These are phyloP conservation scores for Medicago arabica DNA, from an alignment of 306 rosid species.

Conservation along the genomic window DNA sequence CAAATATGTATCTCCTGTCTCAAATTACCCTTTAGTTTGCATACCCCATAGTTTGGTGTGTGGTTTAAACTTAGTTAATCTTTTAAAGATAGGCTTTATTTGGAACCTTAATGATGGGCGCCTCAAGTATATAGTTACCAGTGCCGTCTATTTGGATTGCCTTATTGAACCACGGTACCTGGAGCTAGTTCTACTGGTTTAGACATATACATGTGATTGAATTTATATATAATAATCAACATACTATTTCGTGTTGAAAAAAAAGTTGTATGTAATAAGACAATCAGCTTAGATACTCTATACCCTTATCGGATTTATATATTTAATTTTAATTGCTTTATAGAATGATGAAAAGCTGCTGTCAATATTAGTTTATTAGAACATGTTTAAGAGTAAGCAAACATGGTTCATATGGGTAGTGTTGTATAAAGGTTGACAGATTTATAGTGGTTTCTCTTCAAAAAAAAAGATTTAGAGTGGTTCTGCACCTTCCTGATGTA, in stretches of 20 bases:
- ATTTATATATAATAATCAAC: conserved; percentile 12
- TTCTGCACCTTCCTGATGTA: conserved; percentile 1
- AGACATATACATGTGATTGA: neutral
- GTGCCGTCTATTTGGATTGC: conserved; percentile 7
- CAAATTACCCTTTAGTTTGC: conserved; percentile 24
- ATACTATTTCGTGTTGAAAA: neutral
- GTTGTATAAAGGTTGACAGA: conserved; percentile 12
- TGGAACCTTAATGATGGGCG: conserved; percentile 1
- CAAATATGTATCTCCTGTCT: conserved; percentile 1
- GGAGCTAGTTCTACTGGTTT: conserved; percentile 27
- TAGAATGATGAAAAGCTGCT: conserved; percentile 26
- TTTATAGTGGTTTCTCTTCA: too few relatives aligned
- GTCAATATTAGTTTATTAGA: conserved; percentile 20
- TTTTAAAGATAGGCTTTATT: too few relatives aligned
- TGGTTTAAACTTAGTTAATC: conserved; percentile 22
- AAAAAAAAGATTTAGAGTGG: conserved; percentile 6
- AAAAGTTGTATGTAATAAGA: neutral
- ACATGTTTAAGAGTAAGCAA: conserved; percentile 9
- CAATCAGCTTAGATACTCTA: conserved; percentile 3
- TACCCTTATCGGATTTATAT: conserved; percentile 2
- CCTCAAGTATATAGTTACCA: neutral
- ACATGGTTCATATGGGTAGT: conserved; percentile 23
- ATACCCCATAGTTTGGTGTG: conserved; percentile 6
- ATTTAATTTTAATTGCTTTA: conserved; percentile 22
- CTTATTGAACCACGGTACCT: neutral